phyloP scores from a whole-genome alignment of 148 eudicot species.

The Pharnaceum exiguum region DNA sequence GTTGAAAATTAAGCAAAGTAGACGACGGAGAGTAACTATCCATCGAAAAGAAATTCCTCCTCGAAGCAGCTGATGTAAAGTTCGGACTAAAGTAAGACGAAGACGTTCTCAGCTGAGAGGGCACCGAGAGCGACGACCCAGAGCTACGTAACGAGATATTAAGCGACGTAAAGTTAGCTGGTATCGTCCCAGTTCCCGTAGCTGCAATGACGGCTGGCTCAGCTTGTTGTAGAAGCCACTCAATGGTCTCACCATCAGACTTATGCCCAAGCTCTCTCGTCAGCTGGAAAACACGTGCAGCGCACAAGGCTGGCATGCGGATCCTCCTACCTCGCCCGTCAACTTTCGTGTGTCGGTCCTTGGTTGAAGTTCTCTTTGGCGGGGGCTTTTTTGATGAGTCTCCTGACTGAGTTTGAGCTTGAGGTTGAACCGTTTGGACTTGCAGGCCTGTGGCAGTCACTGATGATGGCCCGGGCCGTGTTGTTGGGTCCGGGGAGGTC shows the following conservation, averaged over 20 bases:
- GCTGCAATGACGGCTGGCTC: constrained; percentile 96
- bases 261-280: constrained; percentile 93
- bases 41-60: constrained; percentile 48
- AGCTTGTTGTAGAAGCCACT: constrained; percentile 95
- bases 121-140: constrained; percentile 77
- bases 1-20: constrained; percentile 60
- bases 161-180: constrained; percentile 86
- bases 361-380: constrained; percentile 73
- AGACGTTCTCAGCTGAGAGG: constrained; percentile 69
- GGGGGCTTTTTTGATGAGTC: constrained; percentile 46
- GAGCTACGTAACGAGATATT: constrained; percentile 88
- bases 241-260: constrained; percentile 91
- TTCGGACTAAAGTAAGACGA: constrained; percentile 59
- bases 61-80: constrained; percentile 36
- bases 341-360: constrained; percentile 93
- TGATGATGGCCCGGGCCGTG: constrained; percentile 17
- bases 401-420: constrained; percentile 4
- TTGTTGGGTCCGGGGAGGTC: constrained; percentile 19
- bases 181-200: constrained; percentile 97
- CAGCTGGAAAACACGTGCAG: constrained; percentile 92
- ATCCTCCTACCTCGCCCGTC: constrained; percentile 97
- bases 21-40: constrained; percentile 28
- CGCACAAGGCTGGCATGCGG: constrained; percentile 95
- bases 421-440: no score
- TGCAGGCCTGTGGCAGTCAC: background rate